These are phyloP conservation scores for Gonapodya sp. DNA, from an alignment of 192 early-diverging fungal genomes.

Conservation along the genomic window DNA sequence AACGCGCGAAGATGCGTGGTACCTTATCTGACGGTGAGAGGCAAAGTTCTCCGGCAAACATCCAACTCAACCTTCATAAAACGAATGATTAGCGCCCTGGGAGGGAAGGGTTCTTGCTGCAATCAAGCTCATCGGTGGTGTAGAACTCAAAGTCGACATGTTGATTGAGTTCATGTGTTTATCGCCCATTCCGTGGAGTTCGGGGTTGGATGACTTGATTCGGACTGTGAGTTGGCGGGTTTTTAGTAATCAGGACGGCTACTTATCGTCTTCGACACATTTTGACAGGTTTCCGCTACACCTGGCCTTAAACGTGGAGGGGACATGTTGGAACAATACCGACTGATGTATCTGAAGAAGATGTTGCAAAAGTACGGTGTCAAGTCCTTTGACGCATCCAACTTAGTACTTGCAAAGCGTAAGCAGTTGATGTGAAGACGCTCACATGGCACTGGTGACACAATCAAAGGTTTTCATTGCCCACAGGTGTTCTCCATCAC, in stretches of 20 bases:
- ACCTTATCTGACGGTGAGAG: neutral
- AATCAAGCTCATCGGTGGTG: slow-evolving; percentile 25
- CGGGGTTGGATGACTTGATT: slow-evolving; percentile 32
- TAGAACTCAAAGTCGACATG: slow-evolving; percentile 27
- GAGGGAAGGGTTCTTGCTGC: slow-evolving; percentile 48
- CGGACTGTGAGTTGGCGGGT: neutral
- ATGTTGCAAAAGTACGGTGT: slow-evolving; percentile 52
- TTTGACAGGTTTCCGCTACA: slow-evolving; percentile 3
- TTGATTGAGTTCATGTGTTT: slow-evolving; percentile 54
- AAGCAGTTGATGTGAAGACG: slow-evolving; percentile 4
- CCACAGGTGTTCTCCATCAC: slow-evolving; percentile 38
- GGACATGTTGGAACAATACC: slow-evolving; percentile 50
- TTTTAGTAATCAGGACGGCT: slow-evolving; percentile 6
- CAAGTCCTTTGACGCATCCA: slow-evolving; percentile 43
- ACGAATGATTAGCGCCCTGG: slow-evolving; percentile 24
- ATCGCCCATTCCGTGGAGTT: slow-evolving; percentile 55
- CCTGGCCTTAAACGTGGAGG: slow-evolving; percentile 18
- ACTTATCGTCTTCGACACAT: neutral
- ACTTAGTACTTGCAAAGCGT: slow-evolving; percentile 38
- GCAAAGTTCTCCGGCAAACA: neutral
- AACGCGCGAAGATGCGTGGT: slow-evolving; percentile 14
- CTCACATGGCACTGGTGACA: no score
- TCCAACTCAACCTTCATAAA: neutral
- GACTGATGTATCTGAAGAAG: slow-evolving; percentile 50
- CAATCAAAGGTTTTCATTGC: neutral